Evolutionary conservation across 78 protist genomes (phyloP).

Genomic region (Dictyostelium brefeldianum): DNA sequence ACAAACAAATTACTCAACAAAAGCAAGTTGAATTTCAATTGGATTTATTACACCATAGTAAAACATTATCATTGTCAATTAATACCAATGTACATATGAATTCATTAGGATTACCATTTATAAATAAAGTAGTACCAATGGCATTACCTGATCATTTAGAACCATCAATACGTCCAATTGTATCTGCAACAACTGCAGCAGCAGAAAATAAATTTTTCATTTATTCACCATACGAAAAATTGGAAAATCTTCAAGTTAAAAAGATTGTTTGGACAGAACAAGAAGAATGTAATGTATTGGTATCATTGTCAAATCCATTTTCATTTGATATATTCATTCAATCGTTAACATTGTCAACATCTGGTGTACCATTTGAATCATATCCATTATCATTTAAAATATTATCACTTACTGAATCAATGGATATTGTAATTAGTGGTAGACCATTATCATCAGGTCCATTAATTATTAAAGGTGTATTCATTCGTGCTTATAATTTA

Average conservation of each 20-base stretch:
- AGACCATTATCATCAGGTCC: conserved; percentile 55
- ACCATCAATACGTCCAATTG: not conserved
- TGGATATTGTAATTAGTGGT: conserved; percentile 67
- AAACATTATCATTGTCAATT: conserved; percentile 13
- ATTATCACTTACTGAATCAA: conserved; percentile 31
- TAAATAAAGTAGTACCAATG: conserved; percentile 27
- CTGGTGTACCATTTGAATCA: conserved; percentile 79
- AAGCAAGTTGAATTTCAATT: conserved; percentile 67
- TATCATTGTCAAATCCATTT: conserved; percentile 56
- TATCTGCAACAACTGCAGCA: not conserved
- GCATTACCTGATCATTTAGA: conserved; percentile 28
- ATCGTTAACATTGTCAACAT: conserved; percentile 34
- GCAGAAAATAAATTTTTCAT: conserved; percentile 40
- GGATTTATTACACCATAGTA: conserved; percentile 43
- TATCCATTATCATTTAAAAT: conserved; percentile 80
- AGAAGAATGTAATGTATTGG: conserved; percentile 53
- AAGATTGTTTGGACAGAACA: conserved; percentile 55
- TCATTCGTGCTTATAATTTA: conserved; percentile 46
- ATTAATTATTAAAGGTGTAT: conserved; percentile 68
- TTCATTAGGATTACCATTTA: conserved; percentile 55
- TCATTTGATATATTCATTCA: conserved; percentile 76
- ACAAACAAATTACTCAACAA: conserved; percentile 11
- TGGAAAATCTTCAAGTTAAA: not conserved
- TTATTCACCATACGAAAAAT: conserved; percentile 56
- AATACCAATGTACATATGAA: conserved; percentile 81